Base-by-base conservation (phyloP, 78 protist genomes). In the Tieghemostelium lacteum region DNA sequence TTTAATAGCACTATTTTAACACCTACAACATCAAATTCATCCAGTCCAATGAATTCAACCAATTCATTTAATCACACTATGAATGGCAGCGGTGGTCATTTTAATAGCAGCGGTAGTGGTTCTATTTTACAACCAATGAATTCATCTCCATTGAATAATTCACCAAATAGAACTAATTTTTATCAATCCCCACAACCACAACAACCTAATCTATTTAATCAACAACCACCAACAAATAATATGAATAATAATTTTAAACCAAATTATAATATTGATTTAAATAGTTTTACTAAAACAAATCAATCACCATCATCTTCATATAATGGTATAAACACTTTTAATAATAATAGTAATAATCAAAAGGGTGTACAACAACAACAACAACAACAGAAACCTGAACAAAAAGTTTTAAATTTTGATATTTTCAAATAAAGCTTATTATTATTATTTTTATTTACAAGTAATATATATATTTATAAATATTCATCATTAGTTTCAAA, bases 261-360 rank as follows among this genome's bases (percentile, higher is more conserved):
- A 65, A 78, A 78, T 19, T 78, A 78, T 45, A 66, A 63, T 66
- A 52, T 78, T 19, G 62, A 78, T 66, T 55, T 78, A 55, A 78
- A 78, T 55, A 14, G 36, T 22, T 36, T n/a, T 33, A 37, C 52
- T 2, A 17, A 54, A 65, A 29, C 2, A 3, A 62, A 60, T 34
- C 7, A 3, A 2, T 40, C 52, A n/a, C n/a, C n/a, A n/a, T n/a
- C n/a, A n/a, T n/a, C 22, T 20, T 37, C 5, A 20, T 7, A 17
- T 37, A 64, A 63, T 65, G 31, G 17, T 24, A 66, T 24, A 12
- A 26, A 6, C 29, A 66, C 36, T 40, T 39, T 10, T 40, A 66
- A 40, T 40, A 66, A 26, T 40, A 66, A 37, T 26, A 66, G 54
- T 49, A 49, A 49, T 49, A 49, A 49, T 12, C 12, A 49, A 16